These are phyloP conservation scores for Colletotrichum limetticola DNA, from an alignment of 2,329 filamentous ascomycete species.

Conservation along the genomic window DNA sequence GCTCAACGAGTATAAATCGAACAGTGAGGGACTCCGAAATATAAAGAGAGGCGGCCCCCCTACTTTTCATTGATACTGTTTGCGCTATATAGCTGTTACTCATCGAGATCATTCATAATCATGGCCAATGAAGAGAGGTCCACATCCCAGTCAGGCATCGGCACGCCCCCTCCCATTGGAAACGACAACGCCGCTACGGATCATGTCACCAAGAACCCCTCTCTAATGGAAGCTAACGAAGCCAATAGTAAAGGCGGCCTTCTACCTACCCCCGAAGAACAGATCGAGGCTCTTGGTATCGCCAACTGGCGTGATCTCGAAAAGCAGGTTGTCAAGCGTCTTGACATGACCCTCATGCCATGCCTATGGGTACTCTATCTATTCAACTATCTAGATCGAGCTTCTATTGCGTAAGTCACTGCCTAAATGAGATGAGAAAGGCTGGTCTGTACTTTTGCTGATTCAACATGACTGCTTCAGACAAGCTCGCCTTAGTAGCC, in stretches of 20 bases:
- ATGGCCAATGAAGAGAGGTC: conserved; percentile 28
- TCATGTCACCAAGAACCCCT: conserved; percentile 12
- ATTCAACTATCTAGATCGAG: conserved; percentile 38
- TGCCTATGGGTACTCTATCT: conserved; percentile 38
- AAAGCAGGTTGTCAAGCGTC: conserved; percentile 36
- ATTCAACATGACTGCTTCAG: conserved; percentile 4
- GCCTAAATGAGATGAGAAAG: fast-evolving
- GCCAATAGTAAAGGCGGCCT: not conserved
- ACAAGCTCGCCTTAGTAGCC: conserved; percentile 38
- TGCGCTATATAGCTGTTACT: not conserved
- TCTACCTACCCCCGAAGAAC: conserved; percentile 33
- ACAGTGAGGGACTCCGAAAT: not conserved
- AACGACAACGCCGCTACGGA: not conserved
- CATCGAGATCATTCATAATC: not conserved
- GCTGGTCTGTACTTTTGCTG: not conserved
- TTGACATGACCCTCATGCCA: conserved; percentile 37
- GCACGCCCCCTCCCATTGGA: not conserved
- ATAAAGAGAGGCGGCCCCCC: not conserved
- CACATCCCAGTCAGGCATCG: not conserved
- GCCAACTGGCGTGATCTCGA: conserved; percentile 37
- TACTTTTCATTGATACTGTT: not conserved
- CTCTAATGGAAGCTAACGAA: conserved; percentile 20
- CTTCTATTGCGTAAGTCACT: conserved; percentile 34
- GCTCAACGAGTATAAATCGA: too few relatives aligned
- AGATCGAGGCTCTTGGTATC: conserved; percentile 38